Percentiles rank a stretch among this genome's conserved stretches.
These are phyloP conservation scores for Penicillium macrosclerotiorum DNA, from an alignment of 495 filamentous ascomycete genomes.

Conservation along the genomic window DNA sequence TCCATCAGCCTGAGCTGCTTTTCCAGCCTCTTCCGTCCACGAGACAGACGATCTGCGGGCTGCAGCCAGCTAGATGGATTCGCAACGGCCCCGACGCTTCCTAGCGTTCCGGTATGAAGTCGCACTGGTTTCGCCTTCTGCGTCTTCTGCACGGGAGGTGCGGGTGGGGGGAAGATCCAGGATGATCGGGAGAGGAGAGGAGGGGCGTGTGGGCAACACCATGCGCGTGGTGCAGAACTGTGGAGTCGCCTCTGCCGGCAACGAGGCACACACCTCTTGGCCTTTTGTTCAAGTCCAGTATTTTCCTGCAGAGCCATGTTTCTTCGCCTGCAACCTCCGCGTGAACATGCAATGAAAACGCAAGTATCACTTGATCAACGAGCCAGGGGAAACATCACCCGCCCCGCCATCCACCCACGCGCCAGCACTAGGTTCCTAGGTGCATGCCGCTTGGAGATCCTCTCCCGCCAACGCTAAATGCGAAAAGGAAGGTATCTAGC, in stretches of 20 bases:
- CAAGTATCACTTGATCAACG: not conserved
- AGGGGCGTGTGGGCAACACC: not conserved
- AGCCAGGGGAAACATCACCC: not conserved
- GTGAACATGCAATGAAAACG: too few species aligned
- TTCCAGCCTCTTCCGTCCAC: not conserved
- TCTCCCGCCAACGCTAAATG: too few species aligned
- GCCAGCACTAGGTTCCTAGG: not conserved
- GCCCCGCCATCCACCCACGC: not conserved
- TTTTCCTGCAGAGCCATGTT: too few species aligned
- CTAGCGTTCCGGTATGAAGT: too few species aligned
- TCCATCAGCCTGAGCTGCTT: too few species aligned
- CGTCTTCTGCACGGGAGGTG: too few species aligned
- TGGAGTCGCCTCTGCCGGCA: constrained; percentile 13
- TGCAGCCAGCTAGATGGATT: constrained; percentile 13
- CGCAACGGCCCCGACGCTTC: not conserved
- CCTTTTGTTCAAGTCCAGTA: too few species aligned
- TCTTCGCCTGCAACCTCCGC: too few species aligned
- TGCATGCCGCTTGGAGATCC: not conserved
- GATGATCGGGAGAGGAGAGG: not conserved
- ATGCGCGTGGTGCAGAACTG: constrained; percentile 14
- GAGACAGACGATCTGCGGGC: constrained; percentile 13
- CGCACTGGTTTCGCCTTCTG: too few species aligned
- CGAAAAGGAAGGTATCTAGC: too few species aligned
- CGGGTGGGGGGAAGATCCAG: too few species aligned
- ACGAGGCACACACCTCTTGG: too few species aligned